These are phyloP conservation scores for Diospyros kaki DNA, from an alignment of 148 eudicot genomes.

Conservation along the genomic window DNA sequence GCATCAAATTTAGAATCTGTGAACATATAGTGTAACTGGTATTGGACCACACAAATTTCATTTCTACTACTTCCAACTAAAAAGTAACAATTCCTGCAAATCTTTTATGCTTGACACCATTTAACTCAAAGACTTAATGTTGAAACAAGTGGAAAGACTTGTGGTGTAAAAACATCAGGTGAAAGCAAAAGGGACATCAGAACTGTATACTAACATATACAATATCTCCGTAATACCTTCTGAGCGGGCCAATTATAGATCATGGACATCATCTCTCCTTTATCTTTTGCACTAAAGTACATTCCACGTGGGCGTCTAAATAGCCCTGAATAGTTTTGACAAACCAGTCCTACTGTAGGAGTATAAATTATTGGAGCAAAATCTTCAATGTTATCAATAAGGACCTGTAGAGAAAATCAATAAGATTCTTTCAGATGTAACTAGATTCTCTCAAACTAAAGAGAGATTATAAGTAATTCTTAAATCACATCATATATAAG, in stretches of 20 bases:
- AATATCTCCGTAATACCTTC: conserved; percentile 43
- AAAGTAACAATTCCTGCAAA: background rate
- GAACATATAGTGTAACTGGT: background rate
- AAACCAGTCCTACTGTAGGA: conserved; percentile 97
- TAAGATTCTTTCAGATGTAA: conserved; percentile 23
- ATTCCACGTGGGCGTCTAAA: conserved; percentile 99
- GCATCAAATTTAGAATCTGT: background rate
- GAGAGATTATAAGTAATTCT: background rate
- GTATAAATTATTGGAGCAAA: conserved; percentile 96
- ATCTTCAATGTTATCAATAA: conserved; percentile 68
- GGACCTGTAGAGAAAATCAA: conserved; percentile 55
- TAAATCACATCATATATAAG: background rate
- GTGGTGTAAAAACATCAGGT: background rate
- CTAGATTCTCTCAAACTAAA: conserved; percentile 5
- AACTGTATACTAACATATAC: background rate
- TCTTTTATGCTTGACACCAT: background rate
- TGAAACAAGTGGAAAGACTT: background rate
- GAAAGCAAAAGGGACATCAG: background rate
- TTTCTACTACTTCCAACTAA: background rate
- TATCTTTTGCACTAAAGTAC: conserved; percentile 98
- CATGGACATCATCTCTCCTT: conserved; percentile 99
- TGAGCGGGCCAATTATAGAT: conserved; percentile 83
- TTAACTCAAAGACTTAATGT: background rate
- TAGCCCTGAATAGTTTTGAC: conserved; percentile 97
- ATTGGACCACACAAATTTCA: background rate